A percentile compares a stretch with the other conserved stretches of the same genome.
Conservation (phyloP, 2,329 filamentous ascomycete species). For the Talaromyces sp. region DNA sequence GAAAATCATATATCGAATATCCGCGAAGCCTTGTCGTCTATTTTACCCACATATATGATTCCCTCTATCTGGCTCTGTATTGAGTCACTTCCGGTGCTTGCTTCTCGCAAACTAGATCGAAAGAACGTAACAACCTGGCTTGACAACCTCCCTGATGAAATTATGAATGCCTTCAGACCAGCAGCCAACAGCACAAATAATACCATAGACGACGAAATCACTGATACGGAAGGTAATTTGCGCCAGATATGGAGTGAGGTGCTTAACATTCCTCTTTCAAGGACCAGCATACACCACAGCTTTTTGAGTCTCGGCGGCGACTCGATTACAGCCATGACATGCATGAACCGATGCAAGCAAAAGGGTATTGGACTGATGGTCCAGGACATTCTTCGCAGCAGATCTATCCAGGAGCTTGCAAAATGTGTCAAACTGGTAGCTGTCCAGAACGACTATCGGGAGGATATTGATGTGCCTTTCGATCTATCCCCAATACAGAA, state of each 20-base stretch:
- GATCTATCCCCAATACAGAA: slow-evolving; percentile 38
- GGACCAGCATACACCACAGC: slow-evolving; percentile 34
- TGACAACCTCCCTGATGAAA: slow-evolving; percentile 24
- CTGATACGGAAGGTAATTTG: slow-evolving; percentile 30
- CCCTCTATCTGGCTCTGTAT: slow-evolving; percentile 17
- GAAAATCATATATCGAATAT: slow-evolving; percentile 20
- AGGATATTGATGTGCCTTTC: slow-evolving; percentile 34
- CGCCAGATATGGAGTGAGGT: slow-evolving; percentile 38
- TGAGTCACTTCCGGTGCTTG: slow-evolving; percentile 13
- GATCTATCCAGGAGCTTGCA: slow-evolving; percentile 43
- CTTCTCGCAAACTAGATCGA: slow-evolving; percentile 18
- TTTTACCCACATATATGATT: slow-evolving; percentile 17
- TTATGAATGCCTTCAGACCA: slow-evolving; percentile 36
- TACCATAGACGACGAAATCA: slow-evolving; percentile 21
- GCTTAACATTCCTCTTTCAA: slow-evolving; percentile 35
- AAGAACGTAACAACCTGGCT: slow-evolving; percentile 11
- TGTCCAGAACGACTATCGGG: slow-evolving; percentile 31
- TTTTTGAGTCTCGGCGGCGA: slow-evolving; percentile 50
- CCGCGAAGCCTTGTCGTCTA: neutral
- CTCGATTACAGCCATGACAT: slow-evolving; percentile 52
- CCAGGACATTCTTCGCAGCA: slow-evolving; percentile 48
- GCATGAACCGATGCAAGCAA: slow-evolving; percentile 48
- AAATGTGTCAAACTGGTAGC: slow-evolving; percentile 29
- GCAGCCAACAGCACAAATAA: slow-evolving; percentile 25
- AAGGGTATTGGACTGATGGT: slow-evolving; percentile 46